Evolutionary conservation across 78 protist species (phyloP).

Genomic region (slime mould (Dictyostelium discoideum)): dicty_2.7 NC_007088.5:3042001-3042500

Average conservation of each 20-base stretch:
- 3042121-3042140: neutral
- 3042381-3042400: conserved; percentile 65
- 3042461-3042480: conserved; percentile 28
- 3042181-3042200: neutral
- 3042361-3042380: conserved; percentile 50
- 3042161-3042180: conserved; percentile 66
- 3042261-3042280: conserved; percentile 51
- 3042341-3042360: conserved; percentile 67
- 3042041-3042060: neutral
- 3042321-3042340: conserved; percentile 24
- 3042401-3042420: conserved; percentile 50
- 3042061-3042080: conserved; percentile 62
- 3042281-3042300: conserved; percentile 39
- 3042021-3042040: neutral
- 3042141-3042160: neutral
- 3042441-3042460: conserved; percentile 17
- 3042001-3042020: no score
- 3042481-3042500: conserved; percentile 58
- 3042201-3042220: neutral
- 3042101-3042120: neutral
- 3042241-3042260: conserved; percentile 17
- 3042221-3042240: neutral
- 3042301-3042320: conserved; percentile 27
- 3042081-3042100: neutral
- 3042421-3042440: conserved; percentile 58